These are phyloP conservation scores for Cordyceps farinosa DNA, from an alignment of 2,329 filamentous ascomycete species.

Conservation along the genomic window DNA sequence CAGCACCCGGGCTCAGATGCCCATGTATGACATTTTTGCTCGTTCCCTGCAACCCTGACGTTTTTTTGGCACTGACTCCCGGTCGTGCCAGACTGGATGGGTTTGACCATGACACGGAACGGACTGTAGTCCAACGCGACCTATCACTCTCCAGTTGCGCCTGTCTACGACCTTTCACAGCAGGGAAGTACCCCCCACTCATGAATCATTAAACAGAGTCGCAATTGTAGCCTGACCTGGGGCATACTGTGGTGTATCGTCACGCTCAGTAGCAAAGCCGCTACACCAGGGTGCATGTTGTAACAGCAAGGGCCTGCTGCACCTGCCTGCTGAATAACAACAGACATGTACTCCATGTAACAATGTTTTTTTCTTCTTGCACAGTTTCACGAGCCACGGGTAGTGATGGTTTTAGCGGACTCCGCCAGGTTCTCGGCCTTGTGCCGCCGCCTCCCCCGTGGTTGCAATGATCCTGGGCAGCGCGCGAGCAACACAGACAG, in stretches of 20 bases:
- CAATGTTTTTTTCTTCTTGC: neutral
- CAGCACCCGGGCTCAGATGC: neutral
- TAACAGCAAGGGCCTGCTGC: neutral
- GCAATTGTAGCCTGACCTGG: neutral
- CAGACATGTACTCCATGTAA: neutral
- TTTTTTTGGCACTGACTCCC: neutral
- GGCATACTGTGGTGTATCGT: neutral
- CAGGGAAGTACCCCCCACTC: too few species aligned
- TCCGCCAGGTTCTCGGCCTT: neutral
- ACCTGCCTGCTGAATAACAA: neutral
- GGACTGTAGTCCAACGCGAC: too few species aligned
- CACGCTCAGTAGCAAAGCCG: neutral
- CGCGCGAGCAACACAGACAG: too few species aligned
- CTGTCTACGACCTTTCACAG: too few species aligned
- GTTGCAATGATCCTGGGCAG: neutral
- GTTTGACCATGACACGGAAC: neutral
- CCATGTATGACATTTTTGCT: conserved; percentile 1
- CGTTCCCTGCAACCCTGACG: neutral
- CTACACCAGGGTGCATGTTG: neutral
- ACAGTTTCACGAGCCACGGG: neutral
- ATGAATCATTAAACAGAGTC: too few species aligned
- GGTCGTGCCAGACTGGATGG: neutral
- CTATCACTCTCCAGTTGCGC: too few species aligned
- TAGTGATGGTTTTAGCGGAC: neutral
- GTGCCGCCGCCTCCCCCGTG: neutral